These are phyloP conservation scores for Fusarium tricinctum DNA, from an alignment of 2,329 filamentous ascomycete species.

Conservation along the genomic window DNA sequence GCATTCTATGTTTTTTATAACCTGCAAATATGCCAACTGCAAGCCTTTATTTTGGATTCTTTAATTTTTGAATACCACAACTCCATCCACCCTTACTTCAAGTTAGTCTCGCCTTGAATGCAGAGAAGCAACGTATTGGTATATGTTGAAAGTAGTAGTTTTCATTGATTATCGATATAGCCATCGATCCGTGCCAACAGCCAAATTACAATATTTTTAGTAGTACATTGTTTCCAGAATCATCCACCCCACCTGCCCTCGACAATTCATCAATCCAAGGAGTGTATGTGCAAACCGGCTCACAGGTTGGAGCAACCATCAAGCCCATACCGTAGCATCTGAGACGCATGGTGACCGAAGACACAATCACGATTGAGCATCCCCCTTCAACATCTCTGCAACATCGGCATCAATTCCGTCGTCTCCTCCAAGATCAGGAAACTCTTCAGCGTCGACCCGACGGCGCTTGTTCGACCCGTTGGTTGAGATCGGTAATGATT, in stretches of 20 bases:
- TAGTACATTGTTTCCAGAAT: not conserved
- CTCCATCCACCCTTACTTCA: too few relatives aligned
- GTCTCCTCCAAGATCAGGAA: constrained; percentile 67
- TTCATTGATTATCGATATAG: not conserved
- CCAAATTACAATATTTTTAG: not conserved
- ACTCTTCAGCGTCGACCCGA: constrained; percentile 65
- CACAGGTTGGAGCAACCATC: not conserved
- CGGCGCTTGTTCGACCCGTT: constrained; percentile 71
- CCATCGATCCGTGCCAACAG: not conserved
- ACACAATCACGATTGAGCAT: constrained; percentile 25
- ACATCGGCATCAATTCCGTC: constrained; percentile 71
- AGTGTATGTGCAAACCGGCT: not conserved
- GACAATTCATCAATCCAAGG: not conserved
- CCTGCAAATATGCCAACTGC: not conserved
- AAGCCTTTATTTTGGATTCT: too few relatives aligned
- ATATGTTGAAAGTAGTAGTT: too few relatives aligned
- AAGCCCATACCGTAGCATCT: too few relatives aligned
- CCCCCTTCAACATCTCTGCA: constrained; percentile 63
- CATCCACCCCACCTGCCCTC: not conserved
- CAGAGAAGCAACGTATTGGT: too few relatives aligned
- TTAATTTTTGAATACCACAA: too few relatives aligned
- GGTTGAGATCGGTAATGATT: constrained; percentile 63
- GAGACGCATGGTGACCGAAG: not conserved
- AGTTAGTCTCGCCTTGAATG: too few relatives aligned
- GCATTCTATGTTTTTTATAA: not conserved